Percentiles rank a stretch among this genome's conserved stretches.
Evolutionary conservation across 2,329 filamentous ascomycete species (phyloP).

Genomic region (Didymella lethalis): DNA sequence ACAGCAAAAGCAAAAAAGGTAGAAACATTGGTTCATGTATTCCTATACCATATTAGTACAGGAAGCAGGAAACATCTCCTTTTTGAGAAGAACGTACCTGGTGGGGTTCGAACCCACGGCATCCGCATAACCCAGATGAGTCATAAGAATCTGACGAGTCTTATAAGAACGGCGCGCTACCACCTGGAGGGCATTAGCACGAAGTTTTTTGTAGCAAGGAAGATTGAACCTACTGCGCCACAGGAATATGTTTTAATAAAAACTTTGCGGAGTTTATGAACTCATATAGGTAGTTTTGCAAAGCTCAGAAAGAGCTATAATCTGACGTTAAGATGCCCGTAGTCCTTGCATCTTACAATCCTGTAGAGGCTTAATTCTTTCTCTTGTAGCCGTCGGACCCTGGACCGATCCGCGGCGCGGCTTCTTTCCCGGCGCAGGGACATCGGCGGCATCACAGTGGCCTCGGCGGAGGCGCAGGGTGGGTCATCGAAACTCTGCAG

Average conservation of each 20-base stretch:
- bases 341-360: too few relatives aligned
- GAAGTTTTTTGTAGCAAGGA: too few relatives aligned
- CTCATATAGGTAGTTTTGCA: too few relatives aligned
- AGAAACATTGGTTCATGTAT: slow-evolving; percentile 24
- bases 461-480: too few relatives aligned
- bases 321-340: too few relatives aligned
- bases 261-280: accelerated
- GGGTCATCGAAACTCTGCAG: too few relatives aligned
- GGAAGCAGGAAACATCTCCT: slow-evolving; percentile 16
- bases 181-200: slow-evolving; percentile 32
- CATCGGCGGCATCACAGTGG: too few relatives aligned
- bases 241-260: slow-evolving; percentile 35
- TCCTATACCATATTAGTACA: slow-evolving; percentile 24
- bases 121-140: slow-evolving; percentile 54
- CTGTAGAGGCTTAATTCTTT: too few relatives aligned
- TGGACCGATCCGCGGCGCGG: slow-evolving; percentile 11
- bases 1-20: slow-evolving; percentile 15
- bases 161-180: slow-evolving; percentile 61
- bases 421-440: slow-evolving; percentile 1
- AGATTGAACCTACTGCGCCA: slow-evolving; percentile 47
- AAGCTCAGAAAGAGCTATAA: too few relatives aligned
- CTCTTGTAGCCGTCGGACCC: not conserved
- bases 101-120: slow-evolving; percentile 54
- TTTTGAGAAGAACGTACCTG: slow-evolving; percentile 29
- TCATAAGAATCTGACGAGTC: slow-evolving; percentile 48